Conservation (phyloP, 352 stramenopile genomes). For the Phytophthora sansomeana region DNA sequence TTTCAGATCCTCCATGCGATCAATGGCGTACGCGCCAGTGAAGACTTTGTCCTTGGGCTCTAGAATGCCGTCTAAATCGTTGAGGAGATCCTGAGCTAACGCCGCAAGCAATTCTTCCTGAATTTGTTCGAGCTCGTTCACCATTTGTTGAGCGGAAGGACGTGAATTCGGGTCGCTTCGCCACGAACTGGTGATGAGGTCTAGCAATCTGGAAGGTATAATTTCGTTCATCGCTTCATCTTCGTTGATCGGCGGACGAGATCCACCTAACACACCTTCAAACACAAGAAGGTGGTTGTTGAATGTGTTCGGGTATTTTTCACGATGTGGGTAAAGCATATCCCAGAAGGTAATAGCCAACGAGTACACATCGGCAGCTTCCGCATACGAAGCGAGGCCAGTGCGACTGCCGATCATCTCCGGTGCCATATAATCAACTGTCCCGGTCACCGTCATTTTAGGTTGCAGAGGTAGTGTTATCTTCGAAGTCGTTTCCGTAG, state of each 20-base stretch:
- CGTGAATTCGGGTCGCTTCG: constrained; percentile 48
- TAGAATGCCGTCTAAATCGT: constrained; percentile 26
- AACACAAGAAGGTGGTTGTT: constrained; percentile 62
- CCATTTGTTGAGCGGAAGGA: constrained; percentile 48
- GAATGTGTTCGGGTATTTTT: constrained; percentile 48
- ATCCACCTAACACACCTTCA: constrained; percentile 48
- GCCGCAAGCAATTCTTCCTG: constrained; percentile 56
- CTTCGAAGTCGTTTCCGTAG: not conserved
- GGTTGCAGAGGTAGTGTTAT: not conserved
- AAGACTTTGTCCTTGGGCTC: constrained; percentile 30
- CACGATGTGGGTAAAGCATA: constrained; percentile 55
- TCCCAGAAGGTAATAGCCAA: constrained; percentile 80
- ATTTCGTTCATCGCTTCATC: constrained; percentile 9
- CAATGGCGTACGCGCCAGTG: constrained; percentile 32
- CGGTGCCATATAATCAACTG: constrained; percentile 76
- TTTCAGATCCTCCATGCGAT: constrained; percentile 38
- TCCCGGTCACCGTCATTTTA: constrained; percentile 68
- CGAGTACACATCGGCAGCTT: constrained; percentile 75
- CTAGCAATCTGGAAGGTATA: constrained; percentile 45
- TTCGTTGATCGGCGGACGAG: constrained; percentile 42
- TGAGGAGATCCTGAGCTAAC: constrained; percentile 51
- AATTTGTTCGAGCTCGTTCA: constrained; percentile 52
- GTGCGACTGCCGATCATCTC: constrained; percentile 63
- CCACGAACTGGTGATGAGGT: constrained; percentile 65
- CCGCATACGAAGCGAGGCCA: constrained; percentile 53